A percentile compares a stretch with the other conserved stretches of the same genome.
phyloP scores from a whole-genome alignment of 164 flowering plant species.

The Berberis vulgaris region DNA sequence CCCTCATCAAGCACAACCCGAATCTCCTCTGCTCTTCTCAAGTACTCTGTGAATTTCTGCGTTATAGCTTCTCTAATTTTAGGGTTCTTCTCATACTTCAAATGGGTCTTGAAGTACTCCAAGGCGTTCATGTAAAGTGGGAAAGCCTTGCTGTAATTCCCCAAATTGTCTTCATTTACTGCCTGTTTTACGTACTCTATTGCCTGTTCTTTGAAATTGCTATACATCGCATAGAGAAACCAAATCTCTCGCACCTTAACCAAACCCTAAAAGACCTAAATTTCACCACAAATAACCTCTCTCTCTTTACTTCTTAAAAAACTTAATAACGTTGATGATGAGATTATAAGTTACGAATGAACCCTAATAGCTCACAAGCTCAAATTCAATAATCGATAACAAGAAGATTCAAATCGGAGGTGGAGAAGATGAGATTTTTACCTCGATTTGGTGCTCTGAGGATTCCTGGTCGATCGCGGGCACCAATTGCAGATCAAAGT shows the following conservation, averaged over 20 bases:
- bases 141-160: conserved; percentile 90
- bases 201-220: conserved; percentile 98
- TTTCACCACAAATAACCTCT: too few species aligned
- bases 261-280: conserved; percentile 31
- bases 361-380: too few species aligned
- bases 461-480: too few species aligned
- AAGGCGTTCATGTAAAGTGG: conserved; percentile 94
- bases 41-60: conserved; percentile 89
- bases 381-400: too few species aligned
- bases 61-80: conserved; percentile 94
- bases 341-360: too few species aligned
- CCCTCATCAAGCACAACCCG: conserved; percentile 86
- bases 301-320: too few species aligned
- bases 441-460: too few species aligned
- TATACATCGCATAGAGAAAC: conserved; percentile 47
- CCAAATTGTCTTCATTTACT: conserved; percentile 92
- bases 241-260: not conserved
- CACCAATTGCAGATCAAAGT: too few species aligned
- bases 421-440: too few species aligned
- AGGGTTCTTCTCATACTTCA: conserved; percentile 96
- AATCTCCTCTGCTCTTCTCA: conserved; percentile 98
- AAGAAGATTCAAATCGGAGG: too few species aligned
- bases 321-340: too few species aligned
- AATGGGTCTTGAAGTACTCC: conserved; percentile 90
- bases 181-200: conserved; percentile 97